Evolutionary conservation across 2,329 filamentous ascomycete genomes (phyloP).

Genomic region (Epichloe typhina): DNA sequence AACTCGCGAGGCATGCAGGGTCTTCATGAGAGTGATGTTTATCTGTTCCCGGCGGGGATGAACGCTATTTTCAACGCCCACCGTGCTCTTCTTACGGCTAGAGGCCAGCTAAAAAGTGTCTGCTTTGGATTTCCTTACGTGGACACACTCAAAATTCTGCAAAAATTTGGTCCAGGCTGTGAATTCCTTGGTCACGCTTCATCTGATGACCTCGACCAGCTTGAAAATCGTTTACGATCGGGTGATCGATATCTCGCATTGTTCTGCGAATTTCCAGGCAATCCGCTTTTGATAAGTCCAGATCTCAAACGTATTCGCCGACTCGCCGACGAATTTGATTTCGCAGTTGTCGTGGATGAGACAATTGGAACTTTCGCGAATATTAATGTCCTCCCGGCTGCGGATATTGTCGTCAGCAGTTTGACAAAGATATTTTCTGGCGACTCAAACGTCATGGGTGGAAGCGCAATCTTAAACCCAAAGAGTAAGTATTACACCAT

Average conservation of each 20-base stretch:
- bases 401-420: conserved; percentile 87
- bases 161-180: conserved; percentile 88
- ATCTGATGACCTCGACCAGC: conserved; percentile 64
- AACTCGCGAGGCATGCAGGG: conserved; percentile 45
- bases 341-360: conserved; percentile 86
- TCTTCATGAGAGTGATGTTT: conserved; percentile 77
- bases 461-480: conserved; percentile 53
- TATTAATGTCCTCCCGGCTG: conserved; percentile 77
- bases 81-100: conserved; percentile 52
- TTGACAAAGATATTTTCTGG: conserved; percentile 96
- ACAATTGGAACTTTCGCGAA: conserved; percentile 96
- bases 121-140: conserved; percentile 97
- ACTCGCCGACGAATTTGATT: conserved; percentile 73
- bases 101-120: conserved; percentile 59
- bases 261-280: conserved; percentile 92
- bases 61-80: conserved; percentile 89
- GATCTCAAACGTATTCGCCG: conserved; percentile 69
- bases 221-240: conserved; percentile 55
- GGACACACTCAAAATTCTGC: conserved; percentile 84
- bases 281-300: conserved; percentile 76
- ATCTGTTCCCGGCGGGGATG: conserved; percentile 83
- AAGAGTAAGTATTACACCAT: conserved; percentile 54
- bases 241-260: conserved; percentile 72
- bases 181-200: conserved; percentile 78
- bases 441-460: conserved; percentile 97